A percentile compares a stretch with the other conserved stretches of the same genome.
phyloP scores from a whole-genome alignment of 495 filamentous ascomycete species.

The Ascobolus immersus region DNA sequence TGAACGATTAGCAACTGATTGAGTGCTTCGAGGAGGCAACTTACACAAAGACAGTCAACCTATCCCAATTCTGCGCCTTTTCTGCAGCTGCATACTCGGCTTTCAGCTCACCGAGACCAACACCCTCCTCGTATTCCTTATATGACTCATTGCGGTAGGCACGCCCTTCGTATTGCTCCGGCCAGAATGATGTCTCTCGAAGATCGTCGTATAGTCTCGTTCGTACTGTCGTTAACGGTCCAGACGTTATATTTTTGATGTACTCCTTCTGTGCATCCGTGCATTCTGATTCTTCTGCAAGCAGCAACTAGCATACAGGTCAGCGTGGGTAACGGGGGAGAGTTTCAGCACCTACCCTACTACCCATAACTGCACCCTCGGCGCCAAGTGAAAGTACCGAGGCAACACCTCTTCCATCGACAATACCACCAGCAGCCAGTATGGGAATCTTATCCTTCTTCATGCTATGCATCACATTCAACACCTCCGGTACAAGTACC shows the following conservation, averaged over 20 bases:
- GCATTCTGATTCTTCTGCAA: slow-evolving; percentile 37
- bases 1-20: background rate
- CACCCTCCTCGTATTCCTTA: slow-evolving; percentile 30
- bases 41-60: slow-evolving; percentile 45
- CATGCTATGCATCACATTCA: slow-evolving; percentile 23
- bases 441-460: slow-evolving; percentile 25
- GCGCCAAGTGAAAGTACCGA: slow-evolving; percentile 44
- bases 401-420: slow-evolving; percentile 37
- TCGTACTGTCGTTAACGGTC: slow-evolving; percentile 34
- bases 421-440: slow-evolving; percentile 48
- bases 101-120: slow-evolving; percentile 32
- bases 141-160: slow-evolving; percentile 37
- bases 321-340: background rate
- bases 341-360: slow-evolving; percentile 20
- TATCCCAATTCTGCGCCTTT: slow-evolving; percentile 28
- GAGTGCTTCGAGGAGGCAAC: background rate
- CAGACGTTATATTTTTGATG: slow-evolving; percentile 34
- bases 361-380: slow-evolving; percentile 41
- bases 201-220: slow-evolving; percentile 47
- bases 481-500: slow-evolving; percentile 30
- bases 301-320: slow-evolving; percentile 30
- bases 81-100: slow-evolving; percentile 30
- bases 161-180: slow-evolving; percentile 33
- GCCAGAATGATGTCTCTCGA: slow-evolving; percentile 44
- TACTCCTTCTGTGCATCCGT: slow-evolving; percentile 32